A percentile compares a stretch with the other conserved stretches of the same genome.
Evolutionary conservation across 495 filamentous ascomycete genomes (phyloP).

Genomic region (Neurospora cerealis): DNA sequence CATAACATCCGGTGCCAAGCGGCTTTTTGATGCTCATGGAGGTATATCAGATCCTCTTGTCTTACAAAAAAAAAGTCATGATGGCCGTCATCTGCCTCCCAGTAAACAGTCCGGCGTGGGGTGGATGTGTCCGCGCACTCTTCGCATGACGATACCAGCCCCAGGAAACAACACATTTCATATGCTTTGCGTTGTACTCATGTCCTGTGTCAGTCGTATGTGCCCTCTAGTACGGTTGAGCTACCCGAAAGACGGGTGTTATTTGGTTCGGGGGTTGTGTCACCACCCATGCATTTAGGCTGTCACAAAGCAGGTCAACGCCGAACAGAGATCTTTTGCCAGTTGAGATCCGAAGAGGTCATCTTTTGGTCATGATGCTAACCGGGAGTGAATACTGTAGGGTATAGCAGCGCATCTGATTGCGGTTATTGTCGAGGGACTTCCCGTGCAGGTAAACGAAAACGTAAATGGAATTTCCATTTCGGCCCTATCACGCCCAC

Average conservation of each 20-base stretch:
- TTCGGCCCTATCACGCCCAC: not conserved
- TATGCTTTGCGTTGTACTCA: not conserved
- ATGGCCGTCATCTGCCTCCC: not conserved
- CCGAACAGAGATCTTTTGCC: not conserved
- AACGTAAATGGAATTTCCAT: slow-evolving; percentile 22
- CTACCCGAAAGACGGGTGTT: not conserved
- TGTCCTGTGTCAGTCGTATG: not conserved
- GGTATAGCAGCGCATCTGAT: slow-evolving; percentile 36
- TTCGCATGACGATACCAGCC: not conserved
- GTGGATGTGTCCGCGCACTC: not conserved
- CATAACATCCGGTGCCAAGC: slow-evolving; percentile 13
- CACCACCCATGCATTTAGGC: not conserved
- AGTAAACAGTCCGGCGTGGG: not conserved
- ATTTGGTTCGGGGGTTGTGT: not conserved
- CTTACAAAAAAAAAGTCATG: not conserved
- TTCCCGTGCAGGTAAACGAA: slow-evolving; percentile 32
- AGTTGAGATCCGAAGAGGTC: not conserved
- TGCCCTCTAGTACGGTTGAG: not conserved
- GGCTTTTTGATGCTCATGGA: not conserved
- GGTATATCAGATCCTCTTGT: not conserved
- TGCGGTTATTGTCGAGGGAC: slow-evolving; percentile 43
- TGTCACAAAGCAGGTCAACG: not conserved
- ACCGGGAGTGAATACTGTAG: slow-evolving; percentile 13
- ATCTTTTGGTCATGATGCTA: not conserved
- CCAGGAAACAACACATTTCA: not conserved